Evolutionary conservation across 176 grass and related monocot species (phyloP).

Genomic region (Aegilops longissima): DNA sequence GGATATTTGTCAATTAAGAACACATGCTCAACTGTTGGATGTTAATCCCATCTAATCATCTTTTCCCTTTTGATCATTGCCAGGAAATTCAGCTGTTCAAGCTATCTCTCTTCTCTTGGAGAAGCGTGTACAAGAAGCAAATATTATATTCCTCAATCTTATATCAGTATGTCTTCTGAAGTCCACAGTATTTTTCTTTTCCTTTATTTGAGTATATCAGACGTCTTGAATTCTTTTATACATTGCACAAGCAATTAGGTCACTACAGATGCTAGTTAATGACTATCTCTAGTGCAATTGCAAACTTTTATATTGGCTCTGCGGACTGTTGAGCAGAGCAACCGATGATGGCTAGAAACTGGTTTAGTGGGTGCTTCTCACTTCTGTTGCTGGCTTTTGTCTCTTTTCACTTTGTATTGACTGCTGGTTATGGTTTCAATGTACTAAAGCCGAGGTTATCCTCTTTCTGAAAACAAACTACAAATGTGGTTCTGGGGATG

Average conservation of each 20-base stretch:
- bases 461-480: background rate
- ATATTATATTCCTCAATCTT: conserved; percentile 41
- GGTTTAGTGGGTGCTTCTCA: background rate
- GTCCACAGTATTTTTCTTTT: background rate
- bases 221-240: background rate
- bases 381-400: background rate
- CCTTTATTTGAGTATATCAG: background rate
- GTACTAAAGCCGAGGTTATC: background rate
- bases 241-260: background rate
- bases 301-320: background rate
- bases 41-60: background rate
- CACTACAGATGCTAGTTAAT: background rate
- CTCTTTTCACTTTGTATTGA: background rate
- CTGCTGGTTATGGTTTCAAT: background rate
- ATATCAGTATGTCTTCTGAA: conserved; percentile 71
- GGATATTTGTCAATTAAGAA: background rate
- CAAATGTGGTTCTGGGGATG: background rate
- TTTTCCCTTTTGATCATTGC: conserved; percentile 21
- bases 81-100: conserved; percentile 92
- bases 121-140: conserved; percentile 86
- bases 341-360: background rate
- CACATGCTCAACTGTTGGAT: background rate
- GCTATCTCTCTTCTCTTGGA: conserved; percentile 82
- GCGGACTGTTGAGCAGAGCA: background rate
- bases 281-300: background rate